Evolutionary conservation across 208 protist genomes (phyloP).

Genomic region (Trypanosomatidae sp.): DNA sequence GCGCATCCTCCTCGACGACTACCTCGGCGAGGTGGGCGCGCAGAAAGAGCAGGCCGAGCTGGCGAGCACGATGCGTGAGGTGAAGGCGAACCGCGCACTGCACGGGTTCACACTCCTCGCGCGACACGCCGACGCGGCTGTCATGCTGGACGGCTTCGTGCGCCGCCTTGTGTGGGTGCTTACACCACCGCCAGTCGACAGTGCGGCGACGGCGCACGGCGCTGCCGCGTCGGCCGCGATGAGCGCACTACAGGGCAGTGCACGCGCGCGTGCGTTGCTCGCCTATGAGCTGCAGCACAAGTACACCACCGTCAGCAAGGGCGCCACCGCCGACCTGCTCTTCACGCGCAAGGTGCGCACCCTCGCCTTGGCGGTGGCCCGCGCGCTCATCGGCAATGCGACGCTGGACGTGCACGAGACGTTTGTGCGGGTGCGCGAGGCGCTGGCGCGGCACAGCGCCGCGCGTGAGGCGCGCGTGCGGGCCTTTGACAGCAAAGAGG

Average conservation of each 20-base stretch:
- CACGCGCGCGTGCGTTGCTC: constrained; percentile 36
- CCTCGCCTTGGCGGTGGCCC: constrained; percentile 69
- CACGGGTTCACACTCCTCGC: constrained; percentile 82
- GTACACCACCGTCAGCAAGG: constrained; percentile 59
- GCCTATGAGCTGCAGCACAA: constrained; percentile 65
- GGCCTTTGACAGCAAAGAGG: constrained; percentile 81
- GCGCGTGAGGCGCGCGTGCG: constrained; percentile 68
- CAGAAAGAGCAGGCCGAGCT: constrained; percentile 88
- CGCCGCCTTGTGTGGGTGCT: constrained; percentile 77
- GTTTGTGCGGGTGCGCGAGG: constrained; percentile 39
- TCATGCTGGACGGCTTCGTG: constrained; percentile 65
- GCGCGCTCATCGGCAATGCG: constrained; percentile 67
- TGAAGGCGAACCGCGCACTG: constrained; percentile 71
- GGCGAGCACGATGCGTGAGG: constrained; percentile 85
- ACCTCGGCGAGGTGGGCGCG: constrained; percentile 75
- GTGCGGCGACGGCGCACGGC: too few species aligned
- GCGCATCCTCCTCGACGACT: constrained; percentile 83
- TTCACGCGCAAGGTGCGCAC: constrained; percentile 83
- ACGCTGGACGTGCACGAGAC: constrained; percentile 62
- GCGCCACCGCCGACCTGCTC: constrained; percentile 47
- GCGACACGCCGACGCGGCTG: constrained; percentile 44
- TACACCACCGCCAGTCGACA: constrained; percentile 57
- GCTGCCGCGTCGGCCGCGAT: constrained; percentile 9
- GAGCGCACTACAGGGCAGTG: constrained; percentile 37
- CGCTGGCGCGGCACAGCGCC: constrained; percentile 58